Base-by-base conservation (phyloP, 768 basidiomycete genomes). In the Rhodotorula graminis region DNA sequence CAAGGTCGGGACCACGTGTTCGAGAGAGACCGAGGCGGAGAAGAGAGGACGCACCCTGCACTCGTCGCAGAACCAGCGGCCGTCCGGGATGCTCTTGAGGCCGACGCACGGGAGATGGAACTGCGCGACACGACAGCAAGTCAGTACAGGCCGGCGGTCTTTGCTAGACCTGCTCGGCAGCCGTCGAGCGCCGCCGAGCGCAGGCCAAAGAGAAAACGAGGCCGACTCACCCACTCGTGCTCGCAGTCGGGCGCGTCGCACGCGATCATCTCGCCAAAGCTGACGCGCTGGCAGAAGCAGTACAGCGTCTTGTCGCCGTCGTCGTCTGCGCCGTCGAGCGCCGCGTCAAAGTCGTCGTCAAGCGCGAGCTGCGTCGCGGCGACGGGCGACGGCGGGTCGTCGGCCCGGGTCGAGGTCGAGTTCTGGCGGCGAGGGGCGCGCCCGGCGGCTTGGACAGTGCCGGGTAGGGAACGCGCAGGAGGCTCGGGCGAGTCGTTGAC, bases 241-340 rank as follows among this genome's bases (percentile, higher is more conserved):
- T 73, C 72, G 44, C 76, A 76, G 44, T 73, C 72, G 1, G 61
- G 64, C 33, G 67, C 72, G 46, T 76, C 76, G 46, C 76, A 76
- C 18, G 67, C 76, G 42, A 76, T 76, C 76, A 76, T 76, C 70
- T 76, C 75, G 8, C 75, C 75, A 57, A 76, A 76, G 53, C 69
- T 71, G 40, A 71, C 69, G 14, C 69, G 64, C 55, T 73, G 67
- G 60, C 76, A 76, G 67, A 69, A 68, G 55, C 76, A 76, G 67
- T 76, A 76, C 61, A 64, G 58, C 59, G 72, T 70, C 65, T 67
- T 65, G 65, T 76, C 72, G n/a, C 60, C 60, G 44, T 67, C 70
- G 12, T 72, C 74, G n/a, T 76, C 74, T 19, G 67, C 74, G 23
- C 59, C 71, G 40, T 70, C 74, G 40, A 61, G 53, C 49, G 29